A percentile compares a stretch with the other conserved stretches of the same genome.
Evolutionary conservation across 2,329 filamentous ascomycete species (phyloP).

Genomic region (Aureobasidium sp.): DNA sequence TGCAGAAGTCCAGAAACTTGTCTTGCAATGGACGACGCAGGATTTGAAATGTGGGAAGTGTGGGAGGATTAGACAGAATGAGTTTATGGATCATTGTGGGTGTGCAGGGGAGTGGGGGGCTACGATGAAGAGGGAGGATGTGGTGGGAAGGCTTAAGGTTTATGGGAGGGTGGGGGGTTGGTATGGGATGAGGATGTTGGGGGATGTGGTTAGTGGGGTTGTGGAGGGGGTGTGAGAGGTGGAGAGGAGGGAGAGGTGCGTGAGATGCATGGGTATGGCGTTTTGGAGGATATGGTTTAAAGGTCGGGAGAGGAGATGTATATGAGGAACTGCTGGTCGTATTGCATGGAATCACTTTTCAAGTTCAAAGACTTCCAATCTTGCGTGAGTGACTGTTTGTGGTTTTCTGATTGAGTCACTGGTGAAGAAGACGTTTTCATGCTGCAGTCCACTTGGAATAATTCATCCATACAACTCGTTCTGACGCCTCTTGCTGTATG

Average conservation of each 20-base stretch:
- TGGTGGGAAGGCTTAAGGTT: constrained; percentile 57
- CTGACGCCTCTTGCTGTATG: too few species aligned
- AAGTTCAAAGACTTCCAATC: too few species aligned
- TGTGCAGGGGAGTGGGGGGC: constrained; percentile 81
- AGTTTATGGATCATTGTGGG: constrained; percentile 93
- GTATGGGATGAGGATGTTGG: constrained; percentile 76
- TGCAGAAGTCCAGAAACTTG: constrained; percentile 61
- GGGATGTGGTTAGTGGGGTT: constrained; percentile 50
- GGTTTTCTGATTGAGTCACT: too few species aligned
- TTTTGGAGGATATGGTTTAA: not conserved
- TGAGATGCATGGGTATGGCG: not conserved
- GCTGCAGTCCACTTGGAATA: too few species aligned
- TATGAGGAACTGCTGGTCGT: too few species aligned
- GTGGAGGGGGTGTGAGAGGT: not conserved
- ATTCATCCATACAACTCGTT: too few species aligned
- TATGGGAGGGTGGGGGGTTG: constrained; percentile 66
- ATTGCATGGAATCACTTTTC: too few species aligned
- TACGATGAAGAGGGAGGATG: constrained; percentile 58
- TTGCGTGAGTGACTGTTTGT: too few species aligned
- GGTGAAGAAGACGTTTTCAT: too few species aligned
- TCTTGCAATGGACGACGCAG: constrained; percentile 78
- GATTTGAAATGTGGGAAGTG: constrained; percentile 80
- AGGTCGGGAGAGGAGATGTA: not conserved
- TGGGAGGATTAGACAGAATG: constrained; percentile 61
- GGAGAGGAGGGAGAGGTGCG: too few species aligned